Evolutionary conservation across 805 yeast species (phyloP), one percentile per base, ranked within the genome.

Genomic region (Saturnispora silvae): DNA sequence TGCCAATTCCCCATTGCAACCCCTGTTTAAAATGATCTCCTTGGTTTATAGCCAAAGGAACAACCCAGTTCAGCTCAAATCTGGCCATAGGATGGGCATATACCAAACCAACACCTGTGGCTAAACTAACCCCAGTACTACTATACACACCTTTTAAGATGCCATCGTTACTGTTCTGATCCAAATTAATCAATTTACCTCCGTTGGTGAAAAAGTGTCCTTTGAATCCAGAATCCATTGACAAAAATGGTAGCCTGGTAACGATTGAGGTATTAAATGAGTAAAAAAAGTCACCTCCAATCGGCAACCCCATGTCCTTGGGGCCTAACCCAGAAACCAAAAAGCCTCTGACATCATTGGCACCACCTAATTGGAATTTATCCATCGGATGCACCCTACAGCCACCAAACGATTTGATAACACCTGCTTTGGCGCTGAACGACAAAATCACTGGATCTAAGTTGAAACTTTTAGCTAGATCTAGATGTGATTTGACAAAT

Each of bases 51-150:
- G 60, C 47, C 20, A 72, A 40, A 0, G 79, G 79, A 18, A 73
- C 47, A 3, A 65, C 75, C 48, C 72, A 68, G 48, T 72, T 73
- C 47, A 72, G 59, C 52, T 73, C 79, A 42, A 73, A 70, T 37
- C 78, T 54, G 0, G 77, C 78, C 59, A 66, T 63, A 1, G 78
- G 78, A 48, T 72, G 77, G 36, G 67, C 65, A 50, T 66, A 73
- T 24, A 72, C 55, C 1, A 73, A 31, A 1, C 79, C 79, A 36
- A 66, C 34, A 4, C 79, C 79, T 17, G 52, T 49, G 31, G 70
- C 54, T 4, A 63, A 43, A 30, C 46, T 41, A 11, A 42, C 37
- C 16, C 41, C 26, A 10, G 33, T 30, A 3, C 40, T 20, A 5
- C 43, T 20, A 13, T 22, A 25, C 17, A 45, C 29, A 2, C 48